These are phyloP conservation scores for Geotrichum klebahnii DNA, from an alignment of 1,139 yeast genomes.

Conservation along the genomic window DNA sequence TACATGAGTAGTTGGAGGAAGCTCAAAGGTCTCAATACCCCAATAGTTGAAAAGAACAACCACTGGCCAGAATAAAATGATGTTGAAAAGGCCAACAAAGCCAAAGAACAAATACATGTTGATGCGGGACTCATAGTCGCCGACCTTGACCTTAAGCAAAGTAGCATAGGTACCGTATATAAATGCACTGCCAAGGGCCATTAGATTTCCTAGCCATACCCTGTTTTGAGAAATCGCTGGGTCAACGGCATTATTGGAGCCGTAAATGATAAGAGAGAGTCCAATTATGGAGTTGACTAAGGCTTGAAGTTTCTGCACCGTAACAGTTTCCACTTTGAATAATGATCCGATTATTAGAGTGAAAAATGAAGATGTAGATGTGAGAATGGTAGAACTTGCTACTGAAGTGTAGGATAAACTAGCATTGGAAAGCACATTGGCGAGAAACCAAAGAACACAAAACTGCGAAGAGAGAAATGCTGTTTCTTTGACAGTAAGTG, in stretches of 20 bases:
- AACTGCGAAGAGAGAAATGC: conserved; percentile 68
- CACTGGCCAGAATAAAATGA: conserved; percentile 79
- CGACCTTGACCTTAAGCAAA: conserved; percentile 65
- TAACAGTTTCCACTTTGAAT: conserved; percentile 66
- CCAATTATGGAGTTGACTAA: conserved; percentile 71
- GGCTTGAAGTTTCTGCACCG: conserved; percentile 60
- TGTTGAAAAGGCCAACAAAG: conserved; percentile 82
- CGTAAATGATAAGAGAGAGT: conserved; percentile 30
- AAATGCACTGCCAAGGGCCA: conserved; percentile 82
- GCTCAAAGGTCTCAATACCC: conserved; percentile 64
- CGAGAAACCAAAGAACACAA: conserved; percentile 81
- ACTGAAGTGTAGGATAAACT: conserved; percentile 84
- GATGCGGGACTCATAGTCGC: conserved; percentile 61
- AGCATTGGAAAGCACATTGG: conserved; percentile 84
- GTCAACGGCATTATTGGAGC: conserved; percentile 15
- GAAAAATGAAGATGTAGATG: conserved; percentile 90
- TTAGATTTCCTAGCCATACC: conserved; percentile 60
- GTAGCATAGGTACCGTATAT: conserved; percentile 92
- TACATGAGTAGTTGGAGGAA: conserved; percentile 57
- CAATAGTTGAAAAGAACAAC: conserved; percentile 57
- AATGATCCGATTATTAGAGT: conserved; percentile 78
- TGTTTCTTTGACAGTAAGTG: conserved; percentile 36
- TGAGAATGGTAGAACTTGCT: conserved; percentile 85
- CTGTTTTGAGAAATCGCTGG: conserved; percentile 34
- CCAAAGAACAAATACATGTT: conserved; percentile 90